A percentile compares a stretch with the other conserved stretches of the same genome.
Conservation (phyloP, 2,329 filamentous ascomycete genomes). For the Fusarium domesticum region DNA sequence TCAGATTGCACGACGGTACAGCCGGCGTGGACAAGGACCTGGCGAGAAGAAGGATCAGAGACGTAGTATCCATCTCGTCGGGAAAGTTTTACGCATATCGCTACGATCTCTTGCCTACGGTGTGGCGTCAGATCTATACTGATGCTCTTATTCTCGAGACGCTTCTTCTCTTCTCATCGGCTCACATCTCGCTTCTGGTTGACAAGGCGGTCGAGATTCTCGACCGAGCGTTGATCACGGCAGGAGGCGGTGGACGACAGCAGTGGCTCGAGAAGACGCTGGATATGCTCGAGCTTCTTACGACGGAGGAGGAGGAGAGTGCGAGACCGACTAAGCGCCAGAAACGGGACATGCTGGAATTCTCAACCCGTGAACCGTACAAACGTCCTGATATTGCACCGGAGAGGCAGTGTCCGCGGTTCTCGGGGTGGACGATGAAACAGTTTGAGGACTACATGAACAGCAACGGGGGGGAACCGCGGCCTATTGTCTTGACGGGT, state of each 20-base stretch:
- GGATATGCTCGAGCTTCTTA: conserved; percentile 37
- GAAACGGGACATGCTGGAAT: conserved; percentile 11
- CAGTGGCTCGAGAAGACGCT: conserved; percentile 54
- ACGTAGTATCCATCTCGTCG: conserved; percentile 58
- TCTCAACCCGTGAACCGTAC: conserved; percentile 31
- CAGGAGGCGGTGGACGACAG: conserved; percentile 56
- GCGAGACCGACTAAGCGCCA: conserved; percentile 25
- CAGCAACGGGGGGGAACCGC: conserved; percentile 39
- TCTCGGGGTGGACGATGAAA: conserved; percentile 49
- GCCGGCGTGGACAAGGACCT: conserved; percentile 23
- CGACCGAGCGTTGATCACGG: conserved; percentile 74
- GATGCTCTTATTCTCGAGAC: conserved; percentile 67
- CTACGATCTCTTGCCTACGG: conserved; percentile 62
- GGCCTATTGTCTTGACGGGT: conserved; percentile 68
- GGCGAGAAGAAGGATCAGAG: conserved; percentile 46
- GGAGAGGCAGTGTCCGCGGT: conserved; percentile 26
- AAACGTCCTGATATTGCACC: conserved; percentile 27
- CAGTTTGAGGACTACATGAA: conserved; percentile 62
- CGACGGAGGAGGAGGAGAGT: conserved; percentile 9
- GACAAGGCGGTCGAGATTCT: conserved; percentile 61
- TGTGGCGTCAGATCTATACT: conserved; percentile 70
- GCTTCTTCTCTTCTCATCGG: conserved; percentile 30
- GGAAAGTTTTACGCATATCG: conserved; percentile 68
- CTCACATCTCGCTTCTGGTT: conserved; percentile 33
- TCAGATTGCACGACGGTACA: conserved; percentile 19